Percentiles rank a stretch among this genome's conserved stretches.
These are phyloP conservation scores for Naematelia encephala DNA, from an alignment of 768 basidiomycete species.

Conservation along the genomic window DNA sequence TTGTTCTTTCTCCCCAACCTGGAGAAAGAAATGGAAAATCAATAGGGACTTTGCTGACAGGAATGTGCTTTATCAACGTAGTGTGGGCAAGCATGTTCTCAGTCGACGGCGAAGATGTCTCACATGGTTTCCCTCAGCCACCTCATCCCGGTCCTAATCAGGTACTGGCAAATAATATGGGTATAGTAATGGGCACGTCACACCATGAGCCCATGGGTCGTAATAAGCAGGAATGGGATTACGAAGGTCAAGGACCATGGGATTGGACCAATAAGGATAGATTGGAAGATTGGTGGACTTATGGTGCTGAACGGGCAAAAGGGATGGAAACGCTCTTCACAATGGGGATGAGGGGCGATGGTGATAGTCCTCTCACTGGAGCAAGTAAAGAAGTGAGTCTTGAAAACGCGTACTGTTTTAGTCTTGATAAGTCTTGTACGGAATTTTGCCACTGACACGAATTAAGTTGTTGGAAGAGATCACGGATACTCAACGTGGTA, in stretches of 20 bases:
- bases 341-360: constrained; percentile 63
- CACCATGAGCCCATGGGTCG: constrained; percentile 76
- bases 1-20: no score
- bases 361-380: constrained; percentile 48
- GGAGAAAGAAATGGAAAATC: no score
- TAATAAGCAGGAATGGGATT: constrained; percentile 63
- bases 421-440: no score
- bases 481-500: constrained; percentile 61
- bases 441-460: no score
- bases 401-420: no score
- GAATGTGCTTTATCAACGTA: not conserved
- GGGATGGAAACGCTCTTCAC: constrained; percentile 66
- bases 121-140: not conserved
- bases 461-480: constrained; percentile 50
- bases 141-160: constrained; percentile 60
- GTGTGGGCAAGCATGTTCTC: constrained; percentile 30
- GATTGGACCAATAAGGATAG: constrained; percentile 59
- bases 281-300: constrained; percentile 63
- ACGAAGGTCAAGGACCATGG: constrained; percentile 62
- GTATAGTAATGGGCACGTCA: constrained; percentile 68
- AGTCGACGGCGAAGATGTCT: constrained; percentile 16
- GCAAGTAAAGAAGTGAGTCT: constrained; percentile 26
- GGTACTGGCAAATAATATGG: constrained; percentile 62
- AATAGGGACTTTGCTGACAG: no score
- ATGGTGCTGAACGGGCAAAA: constrained; percentile 61